Evolutionary conservation across 495 filamentous ascomycete species (phyloP), one percentile per base, ranked within the genome.

Genomic region (Tuber brumale): DNA sequence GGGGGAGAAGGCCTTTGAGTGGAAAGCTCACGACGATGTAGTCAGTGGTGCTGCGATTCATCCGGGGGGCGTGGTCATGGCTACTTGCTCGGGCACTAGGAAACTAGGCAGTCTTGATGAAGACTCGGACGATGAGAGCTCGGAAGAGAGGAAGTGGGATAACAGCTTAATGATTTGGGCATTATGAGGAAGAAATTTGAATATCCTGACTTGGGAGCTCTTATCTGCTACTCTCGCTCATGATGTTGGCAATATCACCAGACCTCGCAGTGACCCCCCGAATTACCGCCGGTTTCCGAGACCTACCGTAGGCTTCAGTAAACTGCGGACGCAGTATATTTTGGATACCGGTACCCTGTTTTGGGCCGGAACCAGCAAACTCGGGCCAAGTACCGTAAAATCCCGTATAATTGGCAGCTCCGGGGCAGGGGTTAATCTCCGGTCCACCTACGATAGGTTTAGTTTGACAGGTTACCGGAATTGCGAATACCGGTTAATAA

Each of bases 1-100:
- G 76, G 75, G 83, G 19, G 75, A 75, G 41, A 79, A 61, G 31
- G 73, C 16, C 3, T 71, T 72, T 19, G 78, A 76, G 51, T 81
- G 84, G 79, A 45, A 82, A 43, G 82, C 84, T 41, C 84, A 85
- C 81, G 73, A 78, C 70, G 82, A 85, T 83, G 76, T 74, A 23
- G 79, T 83, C n/a, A 70, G 76, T n/a, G 66, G 76, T 48, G 79
- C 75, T 5, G 75, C 75, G 19, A 74, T 83, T 43, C 81, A 83
- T 66, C 81, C 81, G 18, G 48, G 43, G 27, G 78, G 78, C 3
- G 76, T 51, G 16, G 76, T 83, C 23, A 27, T 83, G 44, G 81
- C 81, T 12, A 83, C 81, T 19, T 82, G 81, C 48, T 83, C 81
- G 12, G 81, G 81, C 3, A 74, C 81, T 6, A 79, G 81, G 74